These are phyloP conservation scores for Xylaria flabelliformis DNA, from an alignment of 495 filamentous ascomycete species.

Conservation along the genomic window DNA sequence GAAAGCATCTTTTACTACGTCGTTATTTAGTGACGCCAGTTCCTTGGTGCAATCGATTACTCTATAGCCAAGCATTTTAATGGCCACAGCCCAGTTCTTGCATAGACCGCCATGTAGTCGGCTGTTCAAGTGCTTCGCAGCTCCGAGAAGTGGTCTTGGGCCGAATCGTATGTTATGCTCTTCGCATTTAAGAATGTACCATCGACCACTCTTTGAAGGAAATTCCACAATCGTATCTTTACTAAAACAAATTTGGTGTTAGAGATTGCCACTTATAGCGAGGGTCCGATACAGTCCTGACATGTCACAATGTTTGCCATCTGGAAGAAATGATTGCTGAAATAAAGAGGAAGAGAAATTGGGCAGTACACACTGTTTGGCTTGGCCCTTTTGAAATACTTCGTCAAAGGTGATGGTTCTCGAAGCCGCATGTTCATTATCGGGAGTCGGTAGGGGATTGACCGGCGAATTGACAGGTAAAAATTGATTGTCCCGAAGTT, in stretches of 20 bases:
- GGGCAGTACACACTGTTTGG: conserved; percentile 31
- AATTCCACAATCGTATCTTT: conserved; percentile 52
- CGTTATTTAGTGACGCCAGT: conserved; percentile 44
- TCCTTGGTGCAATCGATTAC: conserved; percentile 42
- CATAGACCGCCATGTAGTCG: conserved; percentile 42
- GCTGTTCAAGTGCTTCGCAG: conserved; percentile 51
- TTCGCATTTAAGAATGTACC: conserved; percentile 54
- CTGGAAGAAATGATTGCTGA: neutral
- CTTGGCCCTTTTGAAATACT: conserved; percentile 46
- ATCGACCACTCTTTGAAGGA: conserved; percentile 35
- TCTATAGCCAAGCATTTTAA: conserved; percentile 45
- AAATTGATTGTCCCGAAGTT: neutral
- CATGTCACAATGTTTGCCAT: neutral
- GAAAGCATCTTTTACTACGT: conserved; percentile 37
- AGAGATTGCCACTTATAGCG: neutral
- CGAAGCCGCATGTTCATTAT: neutral
- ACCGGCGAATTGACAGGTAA: conserved; percentile 7
- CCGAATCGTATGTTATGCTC: conserved; percentile 51
- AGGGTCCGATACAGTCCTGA: neutral
- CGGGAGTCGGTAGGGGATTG: conserved; percentile 5
- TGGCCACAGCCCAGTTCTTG: conserved; percentile 41
- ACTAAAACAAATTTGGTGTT: conserved; percentile 10
- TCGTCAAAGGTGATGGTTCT: conserved; percentile 48
- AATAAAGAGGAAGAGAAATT: neutral
- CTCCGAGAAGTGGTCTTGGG: conserved; percentile 47